Evolutionary conservation across 2,329 filamentous ascomycete species (phyloP).

Genomic region (Fusarium xylarioides): DNA sequence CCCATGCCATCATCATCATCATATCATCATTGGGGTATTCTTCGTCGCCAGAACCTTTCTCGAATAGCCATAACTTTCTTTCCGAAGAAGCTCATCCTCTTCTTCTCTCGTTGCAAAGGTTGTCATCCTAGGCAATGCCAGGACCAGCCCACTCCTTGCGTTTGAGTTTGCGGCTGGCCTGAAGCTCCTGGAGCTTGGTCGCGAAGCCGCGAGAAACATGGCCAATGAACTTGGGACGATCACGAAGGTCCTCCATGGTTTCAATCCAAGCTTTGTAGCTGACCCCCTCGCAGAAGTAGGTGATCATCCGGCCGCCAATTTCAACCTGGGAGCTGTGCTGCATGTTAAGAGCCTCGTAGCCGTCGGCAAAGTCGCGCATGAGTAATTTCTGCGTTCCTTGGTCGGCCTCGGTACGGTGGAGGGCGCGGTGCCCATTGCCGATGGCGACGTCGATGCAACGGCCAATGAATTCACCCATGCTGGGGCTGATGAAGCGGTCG

Average conservation of each 20-base stretch:
- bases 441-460: slow-evolving; percentile 45
- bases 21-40: not conserved
- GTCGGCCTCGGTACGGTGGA: slow-evolving; percentile 43
- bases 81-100: not conserved
- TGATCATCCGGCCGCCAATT: slow-evolving; percentile 40
- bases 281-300: slow-evolving; percentile 48
- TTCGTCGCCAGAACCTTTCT: not conserved
- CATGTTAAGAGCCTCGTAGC: slow-evolving; percentile 44
- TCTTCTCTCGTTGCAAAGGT: not conserved
- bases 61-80: not conserved
- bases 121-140: not conserved
- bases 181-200: slow-evolving; percentile 40
- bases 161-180: slow-evolving; percentile 38
- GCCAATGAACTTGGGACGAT: slow-evolving; percentile 44
- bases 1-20: not conserved
- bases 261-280: slow-evolving; percentile 42
- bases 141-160: slow-evolving; percentile 44
- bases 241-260: slow-evolving; percentile 37
- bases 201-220: slow-evolving; percentile 47
- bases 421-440: slow-evolving; percentile 46
- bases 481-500: slow-evolving; percentile 47
- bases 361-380: slow-evolving; percentile 49
- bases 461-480: slow-evolving; percentile 45
- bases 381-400: slow-evolving; percentile 41
- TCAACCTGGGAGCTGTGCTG: slow-evolving; percentile 37